Evolutionary conservation across 1,139 yeast genomes (phyloP), one percentile per base, ranked within the genome.

Genomic region (Lodderomyces margitis): DNA sequence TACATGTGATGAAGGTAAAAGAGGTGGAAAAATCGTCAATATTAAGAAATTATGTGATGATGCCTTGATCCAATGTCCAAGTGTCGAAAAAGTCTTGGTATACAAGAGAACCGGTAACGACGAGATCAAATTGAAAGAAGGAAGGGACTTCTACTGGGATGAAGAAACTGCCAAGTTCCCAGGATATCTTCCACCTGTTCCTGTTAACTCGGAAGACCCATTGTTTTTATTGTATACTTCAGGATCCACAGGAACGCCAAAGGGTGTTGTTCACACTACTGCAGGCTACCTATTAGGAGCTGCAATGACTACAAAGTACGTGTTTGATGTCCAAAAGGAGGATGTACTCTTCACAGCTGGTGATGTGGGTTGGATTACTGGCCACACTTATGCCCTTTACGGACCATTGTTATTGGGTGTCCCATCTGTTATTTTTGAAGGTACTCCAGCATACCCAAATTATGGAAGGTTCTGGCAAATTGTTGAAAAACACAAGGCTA

Each of bases 321-420:
- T 91, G 44, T 92, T 92, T 62, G 98, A 94, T 65, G 77, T 92
- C 45, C 96, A 88, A 62, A 80, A 83, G 41, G 85, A 86, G 56
- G 98, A 92, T 65, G 78, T 86, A 42, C 74, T 92, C 48, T 92
- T 92, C 75, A 91, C 98, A 40, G 97, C 98, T 42, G 98, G 98
- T 64, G 98, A 92, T 66, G 96, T 92, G 41, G 98, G 98, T 64
- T 92, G 98, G 98, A 92, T 92, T 62, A 92, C 98, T 33, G 98
- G 98, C 56, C 98, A 92, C 68, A 85, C 98, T 30, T 92, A 92
- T 60, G 96, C 95, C 28, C 74, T 91, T 48, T 92, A 92, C 62
- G 98, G 98, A 50, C 98, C 98, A 44, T 78, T 92, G 57, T 67
- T 81, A 40, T 74, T 88, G 45, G 98, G 98, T 64, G 83, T 88